Evolutionary conservation across 2,329 filamentous ascomycete species (phyloP), one percentile per base, ranked within the genome.

Genomic region (Paraphaeosphaeria sporulosa): DNA sequence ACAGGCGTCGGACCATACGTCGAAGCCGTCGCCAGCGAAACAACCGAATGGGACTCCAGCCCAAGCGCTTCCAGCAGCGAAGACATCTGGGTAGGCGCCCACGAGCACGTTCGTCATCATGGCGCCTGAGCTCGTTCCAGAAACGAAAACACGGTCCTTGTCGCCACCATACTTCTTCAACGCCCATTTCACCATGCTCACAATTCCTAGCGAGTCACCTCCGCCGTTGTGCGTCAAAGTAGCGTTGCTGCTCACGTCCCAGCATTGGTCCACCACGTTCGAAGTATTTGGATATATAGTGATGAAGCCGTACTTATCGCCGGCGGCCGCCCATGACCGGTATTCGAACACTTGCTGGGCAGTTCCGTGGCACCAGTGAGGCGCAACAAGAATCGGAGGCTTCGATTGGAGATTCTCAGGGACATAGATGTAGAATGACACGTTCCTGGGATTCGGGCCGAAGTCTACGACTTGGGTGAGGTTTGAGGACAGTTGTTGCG

Each of bases 31-130:
- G 2, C 71, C 75, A 4, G 73, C 71, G 47, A 70, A 77, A 44
- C 76, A 78, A 1, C 74, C 76, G 43, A 77, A 77, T n/a, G 74
- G 58, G 2, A 76, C 74, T 19, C 73, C 73, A 1, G 74, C 73
- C 65, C 67, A 75, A 15, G 71, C 74, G 54, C 71, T 75, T 17
- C 74, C 74, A 8, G 71, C 74, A 2, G 74, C 71, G 43, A 76
- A 76, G 1, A 76, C 65, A 46, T 76, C 74, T 1, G 74, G 74
- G 52, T 76, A 76, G 40, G 67, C 70, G 1, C 74, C 73, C 3
- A 75, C 48, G 2, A 76, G 64, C 1, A 76, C 72, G 27, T 75
- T 72, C 2, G 74, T 76, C 73, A 76, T 76, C 73, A 76, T 76
- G 0, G 74, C 74, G 5, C 74, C 74, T 5, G 71, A 75, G 47